phyloP scores from a whole-genome alignment of 257 asterid species.

The Scutellaria galericulata region DNA sequence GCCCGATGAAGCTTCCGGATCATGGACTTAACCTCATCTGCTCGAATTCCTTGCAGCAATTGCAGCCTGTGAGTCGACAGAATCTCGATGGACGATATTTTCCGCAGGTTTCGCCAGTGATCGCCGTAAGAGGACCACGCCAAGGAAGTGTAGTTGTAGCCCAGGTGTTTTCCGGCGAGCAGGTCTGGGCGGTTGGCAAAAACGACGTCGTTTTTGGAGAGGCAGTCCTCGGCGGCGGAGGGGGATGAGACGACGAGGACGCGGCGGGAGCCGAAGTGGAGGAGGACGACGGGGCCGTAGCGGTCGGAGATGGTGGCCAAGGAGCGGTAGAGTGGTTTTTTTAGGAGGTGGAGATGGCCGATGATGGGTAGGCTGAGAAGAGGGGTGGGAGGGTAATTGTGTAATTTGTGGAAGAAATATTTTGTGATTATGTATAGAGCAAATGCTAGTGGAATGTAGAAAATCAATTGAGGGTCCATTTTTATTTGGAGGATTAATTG shows the following conservation, averaged over 20 bases:
- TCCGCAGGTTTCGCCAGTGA: conserved; percentile 70
- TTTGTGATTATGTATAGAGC: conserved; percentile 52
- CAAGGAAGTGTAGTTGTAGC: conserved; percentile 57
- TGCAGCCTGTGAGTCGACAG: conserved; percentile 62
- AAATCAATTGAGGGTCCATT: conserved; percentile 34
- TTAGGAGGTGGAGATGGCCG: conserved; percentile 72
- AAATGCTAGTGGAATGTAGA: conserved; percentile 41
- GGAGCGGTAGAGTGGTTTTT: conserved; percentile 58
- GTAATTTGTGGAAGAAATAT: conserved; percentile 40
- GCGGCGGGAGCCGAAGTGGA: conserved; percentile 65
- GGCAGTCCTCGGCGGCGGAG: conserved; percentile 68
- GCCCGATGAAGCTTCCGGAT: conserved; percentile 36
- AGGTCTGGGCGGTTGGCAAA: conserved; percentile 69
- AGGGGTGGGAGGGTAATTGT: conserved; percentile 69
- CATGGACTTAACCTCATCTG: conserved; percentile 56
- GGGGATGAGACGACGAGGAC: conserved; percentile 77
- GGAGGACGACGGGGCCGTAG: conserved; percentile 62
- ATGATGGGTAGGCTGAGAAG: conserved; percentile 50
- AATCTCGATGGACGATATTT: conserved; percentile 55
- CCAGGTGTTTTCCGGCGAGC: conserved; percentile 57
- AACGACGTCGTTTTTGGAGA: conserved; percentile 53
- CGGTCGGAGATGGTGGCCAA: conserved; percentile 54
- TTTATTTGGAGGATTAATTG: neutral
- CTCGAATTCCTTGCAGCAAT: conserved; percentile 55
- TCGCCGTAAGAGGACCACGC: conserved; percentile 63